These are phyloP conservation scores for Tieghemiomyces parasiticus DNA, from an alignment of 192 early-diverging fungal species.

Conservation along the genomic window DNA sequence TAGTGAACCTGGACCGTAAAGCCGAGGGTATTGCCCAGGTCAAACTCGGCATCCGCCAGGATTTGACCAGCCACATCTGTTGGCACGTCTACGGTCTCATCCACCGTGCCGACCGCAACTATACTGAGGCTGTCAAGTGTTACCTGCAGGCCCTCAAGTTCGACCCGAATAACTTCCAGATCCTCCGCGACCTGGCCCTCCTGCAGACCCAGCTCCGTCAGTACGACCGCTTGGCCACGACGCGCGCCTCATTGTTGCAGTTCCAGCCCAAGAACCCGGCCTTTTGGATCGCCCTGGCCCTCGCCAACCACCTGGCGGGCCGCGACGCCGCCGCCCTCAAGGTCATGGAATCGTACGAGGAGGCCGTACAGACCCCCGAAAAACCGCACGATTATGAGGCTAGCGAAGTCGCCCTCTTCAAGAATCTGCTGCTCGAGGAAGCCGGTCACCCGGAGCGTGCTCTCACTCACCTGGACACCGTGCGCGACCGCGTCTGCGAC, in stretches of 20 bases:
- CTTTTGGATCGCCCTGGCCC: slow-evolving; percentile 77
- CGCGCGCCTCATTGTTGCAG: slow-evolving; percentile 48
- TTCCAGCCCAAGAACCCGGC: slow-evolving; percentile 48
- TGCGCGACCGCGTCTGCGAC: slow-evolving; percentile 62
- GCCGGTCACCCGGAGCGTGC: slow-evolving; percentile 59
- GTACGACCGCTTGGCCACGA: slow-evolving; percentile 65
- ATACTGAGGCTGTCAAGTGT: slow-evolving; percentile 81
- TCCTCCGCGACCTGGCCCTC: slow-evolving; percentile 76
- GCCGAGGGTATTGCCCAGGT: slow-evolving; percentile 80
- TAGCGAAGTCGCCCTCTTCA: slow-evolving; percentile 76
- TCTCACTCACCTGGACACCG: slow-evolving; percentile 57
- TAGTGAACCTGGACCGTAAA: slow-evolving; percentile 76
- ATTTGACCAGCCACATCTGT: slow-evolving; percentile 79
- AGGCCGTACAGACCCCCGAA: slow-evolving; percentile 39
- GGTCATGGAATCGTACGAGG: slow-evolving; percentile 51
- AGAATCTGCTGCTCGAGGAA: slow-evolving; percentile 74
- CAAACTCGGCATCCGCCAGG: slow-evolving; percentile 68
- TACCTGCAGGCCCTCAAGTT: slow-evolving; percentile 75
- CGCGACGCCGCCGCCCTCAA: slow-evolving; percentile 61
- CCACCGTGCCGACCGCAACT: slow-evolving; percentile 83
- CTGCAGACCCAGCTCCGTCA: slow-evolving; percentile 81
- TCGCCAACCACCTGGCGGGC: slow-evolving; percentile 67
- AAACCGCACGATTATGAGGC: slow-evolving; percentile 40
- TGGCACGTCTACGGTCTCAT: slow-evolving; percentile 97
- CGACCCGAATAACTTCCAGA: slow-evolving; percentile 83